Conservation (phyloP, 805 yeast genomes). For the Candida glaebosa region DNA sequence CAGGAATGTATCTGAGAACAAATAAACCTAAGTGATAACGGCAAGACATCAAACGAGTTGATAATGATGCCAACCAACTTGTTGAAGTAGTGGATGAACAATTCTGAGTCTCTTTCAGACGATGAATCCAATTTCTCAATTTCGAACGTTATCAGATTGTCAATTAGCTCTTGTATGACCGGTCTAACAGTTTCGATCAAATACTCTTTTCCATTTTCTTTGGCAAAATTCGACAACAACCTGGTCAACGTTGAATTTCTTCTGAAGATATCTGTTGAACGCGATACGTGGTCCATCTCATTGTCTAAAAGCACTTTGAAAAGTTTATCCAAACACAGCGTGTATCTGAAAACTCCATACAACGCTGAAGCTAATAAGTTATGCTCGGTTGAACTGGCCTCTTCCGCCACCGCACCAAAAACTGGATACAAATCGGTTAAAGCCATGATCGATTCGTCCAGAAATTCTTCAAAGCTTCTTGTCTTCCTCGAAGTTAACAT, state of each 20-base stretch:
- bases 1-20: constrained; percentile 61
- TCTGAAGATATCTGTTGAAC: constrained; percentile 71
- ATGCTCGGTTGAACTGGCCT: constrained; percentile 67
- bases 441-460: constrained; percentile 20
- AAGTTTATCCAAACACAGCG: constrained; percentile 36
- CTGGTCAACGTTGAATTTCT: constrained; percentile 82
- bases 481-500: constrained; percentile 44
- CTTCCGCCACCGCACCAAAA: constrained; percentile 51
- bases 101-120: constrained; percentile 28
- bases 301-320: constrained; percentile 54
- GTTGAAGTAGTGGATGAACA: constrained; percentile 55
- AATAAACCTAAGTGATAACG: constrained; percentile 67
- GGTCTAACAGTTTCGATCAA: constrained; percentile 52
- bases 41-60: constrained; percentile 53
- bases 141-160: constrained; percentile 53
- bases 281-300: constrained; percentile 58
- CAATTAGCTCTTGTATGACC: constrained; percentile 50
- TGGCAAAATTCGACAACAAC: constrained; percentile 66
- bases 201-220: constrained; percentile 61
- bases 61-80: constrained; percentile 59
- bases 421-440: constrained; percentile 31
- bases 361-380: constrained; percentile 68
- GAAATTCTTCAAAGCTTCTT: constrained; percentile 23
- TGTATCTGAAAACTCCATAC: constrained; percentile 48
- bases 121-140: constrained; percentile 51